A percentile compares a stretch with the other conserved stretches of the same genome.
Conservation (phyloP, 2,329 filamentous ascomycete genomes). For the Mollisia scopiformis region DNA sequence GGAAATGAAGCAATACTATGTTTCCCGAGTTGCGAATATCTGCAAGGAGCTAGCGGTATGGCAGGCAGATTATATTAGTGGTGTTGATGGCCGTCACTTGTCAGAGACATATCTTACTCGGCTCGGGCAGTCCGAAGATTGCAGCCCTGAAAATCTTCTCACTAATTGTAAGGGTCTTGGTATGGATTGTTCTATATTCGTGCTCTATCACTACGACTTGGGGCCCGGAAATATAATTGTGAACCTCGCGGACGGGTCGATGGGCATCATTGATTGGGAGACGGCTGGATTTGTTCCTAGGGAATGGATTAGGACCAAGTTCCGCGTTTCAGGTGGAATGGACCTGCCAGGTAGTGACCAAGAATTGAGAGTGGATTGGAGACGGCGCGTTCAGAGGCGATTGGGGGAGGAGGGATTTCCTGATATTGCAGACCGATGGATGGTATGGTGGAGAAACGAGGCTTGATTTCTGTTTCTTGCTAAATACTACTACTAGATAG, state of each 20-base stretch:
- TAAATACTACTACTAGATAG: no score
- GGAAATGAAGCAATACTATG: slow-evolving; percentile 14
- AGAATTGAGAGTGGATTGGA: slow-evolving; percentile 13
- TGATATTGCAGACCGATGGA: slow-evolving; percentile 10
- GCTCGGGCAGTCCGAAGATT: slow-evolving; percentile 4
- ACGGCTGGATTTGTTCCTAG: slow-evolving; percentile 16
- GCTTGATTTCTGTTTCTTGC: not conserved
- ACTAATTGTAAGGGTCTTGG: slow-evolving; percentile 12
- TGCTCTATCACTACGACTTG: slow-evolving; percentile 15
- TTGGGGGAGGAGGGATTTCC: slow-evolving; percentile 8
- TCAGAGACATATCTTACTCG: slow-evolving; percentile 6
- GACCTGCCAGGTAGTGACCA: slow-evolving; percentile 7
- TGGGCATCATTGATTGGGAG: slow-evolving; percentile 16
- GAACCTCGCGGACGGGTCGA: not conserved
- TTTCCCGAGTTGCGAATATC: slow-evolving; percentile 14
- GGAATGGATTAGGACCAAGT: slow-evolving; percentile 19
- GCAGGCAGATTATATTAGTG: slow-evolving; percentile 6
- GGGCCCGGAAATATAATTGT: slow-evolving; percentile 14
- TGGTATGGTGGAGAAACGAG: slow-evolving; percentile 7
- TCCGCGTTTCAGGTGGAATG: slow-evolving; percentile 14
- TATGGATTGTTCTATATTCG: slow-evolving; percentile 10
- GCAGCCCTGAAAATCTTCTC: slow-evolving; percentile 10
- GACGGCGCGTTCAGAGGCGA: slow-evolving; percentile 14
- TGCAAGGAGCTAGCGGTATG: slow-evolving; percentile 9
- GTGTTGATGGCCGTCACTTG: slow-evolving; percentile 12